Base-by-base conservation (phyloP, 2,329 filamentous ascomycete species). In the Cladosporium halotolerans region DNA sequence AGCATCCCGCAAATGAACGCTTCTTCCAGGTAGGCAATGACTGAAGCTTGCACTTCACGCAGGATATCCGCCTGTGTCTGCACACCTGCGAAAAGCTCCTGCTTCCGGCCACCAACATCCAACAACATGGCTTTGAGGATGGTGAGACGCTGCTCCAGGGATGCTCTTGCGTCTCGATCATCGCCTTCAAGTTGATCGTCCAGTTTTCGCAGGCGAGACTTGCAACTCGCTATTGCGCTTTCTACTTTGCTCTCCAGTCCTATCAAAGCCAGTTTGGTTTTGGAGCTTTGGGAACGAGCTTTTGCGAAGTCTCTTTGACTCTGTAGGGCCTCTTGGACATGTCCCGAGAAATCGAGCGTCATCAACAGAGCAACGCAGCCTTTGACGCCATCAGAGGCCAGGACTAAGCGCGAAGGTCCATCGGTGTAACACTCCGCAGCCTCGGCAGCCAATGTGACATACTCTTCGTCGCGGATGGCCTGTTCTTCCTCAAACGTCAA, bases 361-460 rank as follows among this genome's bases (percentile, higher is more conserved):
- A 61, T 52, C 28, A 59, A 40, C 11, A 61, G 33, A 2, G 55
- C 55, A 3, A 40, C 41, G 32, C 55, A 57, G 7, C 31, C 8
- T 39, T 56, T 52, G 7, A 60, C 23, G n/a, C 57, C 58, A 48
- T 61, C 57, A 4, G 19, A 18, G 9, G 56, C 54, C 2, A 38
- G 2, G 4, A 61, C 48, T 5, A 61, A 45, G 1, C 59, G 50
- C 4, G 53, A 31, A 4, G 59, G 59, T 1, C 59, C 58, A 3
- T 43, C 52, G 3, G 58, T 61, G 44, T 56, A 60, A 10, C 56
- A 56, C 1, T 45, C 51, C 9, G 23, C 31, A 4, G 19, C 46
- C 36, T 53, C 56, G 14, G 9, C 38, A 7, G 36, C 11, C n/a
- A 57, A 51, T 2, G 16, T 11, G 7, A 52, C 14, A 11, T 59